Evolutionary conservation across 306 rosid species (phyloP).

Genomic region (Lupinus albus): DNA sequence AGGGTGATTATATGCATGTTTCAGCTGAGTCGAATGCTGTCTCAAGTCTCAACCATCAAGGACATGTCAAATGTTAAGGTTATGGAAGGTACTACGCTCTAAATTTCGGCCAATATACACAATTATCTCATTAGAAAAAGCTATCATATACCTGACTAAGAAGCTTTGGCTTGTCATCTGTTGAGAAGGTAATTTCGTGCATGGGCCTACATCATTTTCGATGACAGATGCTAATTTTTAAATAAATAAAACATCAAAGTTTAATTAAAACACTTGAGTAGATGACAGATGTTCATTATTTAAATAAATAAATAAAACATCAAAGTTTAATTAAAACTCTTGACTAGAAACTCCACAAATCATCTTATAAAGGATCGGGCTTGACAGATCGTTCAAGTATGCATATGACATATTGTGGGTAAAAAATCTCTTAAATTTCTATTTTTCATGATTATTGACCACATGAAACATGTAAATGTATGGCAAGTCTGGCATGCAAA

Average conservation of each 20-base stretch:
- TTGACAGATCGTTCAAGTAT: slow-evolving; percentile 21
- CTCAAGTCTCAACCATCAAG: slow-evolving; percentile 29
- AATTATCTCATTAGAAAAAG: slow-evolving; percentile 13
- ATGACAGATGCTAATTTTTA: too few species aligned
- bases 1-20: slow-evolving; percentile 11
- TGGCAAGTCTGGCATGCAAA: slow-evolving; percentile 11
- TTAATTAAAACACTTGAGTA: slow-evolving; percentile 25
- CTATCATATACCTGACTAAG: slow-evolving; percentile 82
- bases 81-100: slow-evolving; percentile 5
- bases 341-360: slow-evolving; percentile 33
- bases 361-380: slow-evolving; percentile 25
- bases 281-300: slow-evolving; percentile 28
- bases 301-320: background rate
- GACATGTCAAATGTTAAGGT: background rate
- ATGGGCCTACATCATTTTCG: slow-evolving; percentile 75
- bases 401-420: slow-evolving; percentile 32
- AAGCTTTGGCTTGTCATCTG: slow-evolving; percentile 96
- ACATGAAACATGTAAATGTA: background rate
- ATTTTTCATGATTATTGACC: slow-evolving; percentile 1
- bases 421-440: slow-evolving; percentile 30
- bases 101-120: slow-evolving; percentile 8
- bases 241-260: slow-evolving; percentile 10
- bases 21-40: slow-evolving; percentile 28
- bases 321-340: slow-evolving; percentile 28
- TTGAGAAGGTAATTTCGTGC: slow-evolving; percentile 97